phyloP scores from a whole-genome alignment of 495 filamentous ascomycete genomes.

The Pyronema domesticum region DNA sequence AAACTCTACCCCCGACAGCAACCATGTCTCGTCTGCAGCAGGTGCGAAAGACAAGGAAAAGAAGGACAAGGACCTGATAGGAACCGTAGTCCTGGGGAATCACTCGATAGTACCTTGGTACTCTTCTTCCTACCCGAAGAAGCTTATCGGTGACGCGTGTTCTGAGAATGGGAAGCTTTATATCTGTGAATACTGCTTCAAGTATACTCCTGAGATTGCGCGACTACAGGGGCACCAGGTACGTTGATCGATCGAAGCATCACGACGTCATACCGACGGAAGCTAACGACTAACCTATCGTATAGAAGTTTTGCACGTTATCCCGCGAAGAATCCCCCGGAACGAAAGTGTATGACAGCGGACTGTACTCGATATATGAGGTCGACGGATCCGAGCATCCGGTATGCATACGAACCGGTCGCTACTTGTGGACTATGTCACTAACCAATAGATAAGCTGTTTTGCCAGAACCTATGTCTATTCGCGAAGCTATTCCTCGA shows the following conservation, averaged over 20 bases:
- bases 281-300: slow-evolving; percentile 33
- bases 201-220: slow-evolving; percentile 56
- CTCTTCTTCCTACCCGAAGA: slow-evolving; percentile 60
- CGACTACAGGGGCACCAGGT: slow-evolving; percentile 10
- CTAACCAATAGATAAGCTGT: slow-evolving; percentile 40
- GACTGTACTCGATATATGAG: slow-evolving; percentile 59
- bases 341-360: slow-evolving; percentile 32
- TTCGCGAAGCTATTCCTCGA: slow-evolving; percentile 97
- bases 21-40: not conserved
- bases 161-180: slow-evolving; percentile 47
- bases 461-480: slow-evolving; percentile 84
- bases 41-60: not conserved
- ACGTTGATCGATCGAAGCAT: not conserved
- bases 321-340: not conserved
- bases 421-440: slow-evolving; percentile 1
- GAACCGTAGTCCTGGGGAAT: slow-evolving; percentile 47
- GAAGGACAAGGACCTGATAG: not conserved
- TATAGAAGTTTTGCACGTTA: not conserved
- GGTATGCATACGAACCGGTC: slow-evolving; percentile 29
- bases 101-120: slow-evolving; percentile 63
- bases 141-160: slow-evolving; percentile 45
- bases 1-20: not conserved
- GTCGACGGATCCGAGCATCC: slow-evolving; percentile 74
- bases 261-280: slow-evolving; percentile 25
- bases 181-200: slow-evolving; percentile 86